These are phyloP conservation scores for Pestalotiopsis sp. DNA, from an alignment of 2,329 filamentous ascomycete species.

Conservation along the genomic window DNA sequence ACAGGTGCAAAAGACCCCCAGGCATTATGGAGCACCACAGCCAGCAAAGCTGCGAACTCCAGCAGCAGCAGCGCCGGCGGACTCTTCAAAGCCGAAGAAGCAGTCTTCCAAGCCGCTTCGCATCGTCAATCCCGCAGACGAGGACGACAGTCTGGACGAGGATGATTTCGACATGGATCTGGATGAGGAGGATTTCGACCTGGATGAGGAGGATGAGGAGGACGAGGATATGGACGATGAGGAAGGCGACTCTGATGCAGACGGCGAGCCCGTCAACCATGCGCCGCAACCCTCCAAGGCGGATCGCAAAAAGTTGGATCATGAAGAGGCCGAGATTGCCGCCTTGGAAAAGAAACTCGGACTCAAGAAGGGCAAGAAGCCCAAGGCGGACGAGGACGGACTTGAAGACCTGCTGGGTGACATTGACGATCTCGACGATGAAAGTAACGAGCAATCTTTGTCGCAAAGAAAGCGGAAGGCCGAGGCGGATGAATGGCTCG, in stretches of 20 bases:
- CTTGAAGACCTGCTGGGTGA: slow-evolving; percentile 78
- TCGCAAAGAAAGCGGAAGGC: slow-evolving; percentile 65
- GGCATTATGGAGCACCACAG: background rate
- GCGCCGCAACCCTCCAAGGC: slow-evolving; percentile 30
- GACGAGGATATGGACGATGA: slow-evolving; percentile 25
- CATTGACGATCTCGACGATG: slow-evolving; percentile 50
- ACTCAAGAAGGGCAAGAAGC: slow-evolving; percentile 75
- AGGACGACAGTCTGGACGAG: slow-evolving; percentile 11
- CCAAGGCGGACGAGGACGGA: slow-evolving; percentile 76
- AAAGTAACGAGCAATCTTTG: slow-evolving; percentile 46
- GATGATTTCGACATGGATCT: slow-evolving; percentile 22
- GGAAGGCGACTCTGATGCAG: slow-evolving; percentile 67
- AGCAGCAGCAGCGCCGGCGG: slow-evolving; percentile 7
- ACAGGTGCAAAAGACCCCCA: slow-evolving; percentile 17
- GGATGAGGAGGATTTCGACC: slow-evolving; percentile 24
- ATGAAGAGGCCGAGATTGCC: slow-evolving; percentile 88
- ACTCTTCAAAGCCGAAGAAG: slow-evolving; percentile 11
- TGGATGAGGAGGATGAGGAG: slow-evolving; percentile 24
- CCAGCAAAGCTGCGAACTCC: slow-evolving; percentile 3
- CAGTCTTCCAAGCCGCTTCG: slow-evolving; percentile 2
- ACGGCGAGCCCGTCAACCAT: slow-evolving; percentile 64
- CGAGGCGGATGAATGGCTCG: slow-evolving; percentile 63
- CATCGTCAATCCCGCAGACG: slow-evolving; percentile 15
- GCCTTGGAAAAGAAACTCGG: slow-evolving; percentile 87
- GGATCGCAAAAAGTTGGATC: slow-evolving; percentile 66